Base-by-base conservation (phyloP, 2,329 filamentous ascomycete genomes). In the Penicillium sp. region DNA sequence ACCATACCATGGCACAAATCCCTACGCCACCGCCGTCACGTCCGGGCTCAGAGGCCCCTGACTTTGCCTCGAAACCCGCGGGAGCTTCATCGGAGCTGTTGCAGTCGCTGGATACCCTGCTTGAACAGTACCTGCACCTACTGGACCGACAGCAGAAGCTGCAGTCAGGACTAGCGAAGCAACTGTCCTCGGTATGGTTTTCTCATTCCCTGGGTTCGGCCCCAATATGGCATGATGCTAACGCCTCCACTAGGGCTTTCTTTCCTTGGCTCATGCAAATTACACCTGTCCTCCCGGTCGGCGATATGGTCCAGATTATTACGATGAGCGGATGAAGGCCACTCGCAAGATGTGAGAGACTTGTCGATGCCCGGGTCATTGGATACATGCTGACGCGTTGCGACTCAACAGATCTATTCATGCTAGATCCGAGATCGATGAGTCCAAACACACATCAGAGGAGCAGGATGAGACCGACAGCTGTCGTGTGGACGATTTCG, bases 261-360 rank as follows among this genome's bases (percentile, higher is more conserved):
- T 82, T 41, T 75, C 78, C 39, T 75, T 83, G 35, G 77, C 81
- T 20, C 76, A 81, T 58, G 81, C 81, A 39, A 82, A 83, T 61
- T 80, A 79, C 61, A 76, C 75, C 34, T 78, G 76, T 60, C 72
- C 78, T 2, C 75, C 78, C 15, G 78, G 78, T 15, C 75, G 79
- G 56, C 70, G 77, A 52, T 81, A 79, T 71, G 81, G 81, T 14
- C 72, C 77, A 38, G 80, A 83, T 55, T 81, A 78, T 62, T 83
- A 82, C 59, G 81, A 83, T 68, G 77, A 78, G 48, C 72, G 81
- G 35, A 83, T 82, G 81, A 81, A 82, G 65, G 79, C 80, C 15
- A 75, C 70, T 22, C 71, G 72, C 59, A 76, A 67, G 59, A 71
- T 79, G 78, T 80, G 70, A 41, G 57, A 4, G 17, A 15, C 15